Percentiles rank a stretch among this genome's conserved stretches.
Conservation (phyloP, 1,284 basidiomycete species). For the Leccinum ambiguum region DNA sequence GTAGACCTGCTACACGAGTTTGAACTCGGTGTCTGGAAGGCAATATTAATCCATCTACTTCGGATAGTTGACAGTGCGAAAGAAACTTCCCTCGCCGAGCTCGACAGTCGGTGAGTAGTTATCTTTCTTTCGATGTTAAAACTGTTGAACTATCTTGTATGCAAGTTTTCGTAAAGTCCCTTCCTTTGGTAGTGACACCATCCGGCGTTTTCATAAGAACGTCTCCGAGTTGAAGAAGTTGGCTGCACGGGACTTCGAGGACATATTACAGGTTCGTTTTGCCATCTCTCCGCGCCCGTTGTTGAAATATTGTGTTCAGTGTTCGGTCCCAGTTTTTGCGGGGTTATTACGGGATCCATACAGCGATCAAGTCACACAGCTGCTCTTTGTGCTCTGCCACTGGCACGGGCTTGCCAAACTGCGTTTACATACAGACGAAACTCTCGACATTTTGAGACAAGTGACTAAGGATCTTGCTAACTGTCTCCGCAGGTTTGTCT, state of each 20-base stretch:
- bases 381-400: not conserved
- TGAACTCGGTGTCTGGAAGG: constrained; percentile 3
- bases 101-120: no score
- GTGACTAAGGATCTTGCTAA: not conserved
- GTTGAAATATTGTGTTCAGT: not conserved
- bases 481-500: not conserved
- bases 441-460: not conserved
- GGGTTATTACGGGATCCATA: not conserved
- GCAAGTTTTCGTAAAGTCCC: not conserved
- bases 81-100: not conserved
- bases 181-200: not conserved
- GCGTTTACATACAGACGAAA: not conserved
- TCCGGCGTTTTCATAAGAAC: not conserved
- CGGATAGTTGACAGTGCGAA: not conserved
- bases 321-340: not conserved
- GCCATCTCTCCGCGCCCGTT: not conserved
- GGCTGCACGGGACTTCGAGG: not conserved
- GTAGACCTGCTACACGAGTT: constrained; percentile 2
- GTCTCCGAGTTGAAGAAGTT: not conserved
- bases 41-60: not conserved
- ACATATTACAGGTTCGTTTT: not conserved
- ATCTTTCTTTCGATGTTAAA: not conserved
- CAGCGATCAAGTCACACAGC: not conserved
- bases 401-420: not conserved
- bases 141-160: not conserved